Percentiles rank a stretch among this genome's conserved stretches.
Conservation (phyloP, 495 filamentous ascomycete genomes). For the Neurospora sp. region DNA sequence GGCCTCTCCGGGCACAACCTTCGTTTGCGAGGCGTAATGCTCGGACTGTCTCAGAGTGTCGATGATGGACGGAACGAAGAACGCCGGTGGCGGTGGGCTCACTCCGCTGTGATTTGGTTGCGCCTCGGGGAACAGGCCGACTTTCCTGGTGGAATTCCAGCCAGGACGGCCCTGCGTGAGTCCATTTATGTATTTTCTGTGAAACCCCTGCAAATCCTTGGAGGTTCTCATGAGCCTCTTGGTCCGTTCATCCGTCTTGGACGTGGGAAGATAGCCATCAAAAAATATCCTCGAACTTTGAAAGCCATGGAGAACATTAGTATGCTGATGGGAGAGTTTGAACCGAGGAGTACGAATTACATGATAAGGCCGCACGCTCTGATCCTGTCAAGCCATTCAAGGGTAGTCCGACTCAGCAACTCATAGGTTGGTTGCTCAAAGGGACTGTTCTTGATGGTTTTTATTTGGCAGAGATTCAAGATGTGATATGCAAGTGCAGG, state of each 20-base stretch:
- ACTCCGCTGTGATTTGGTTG: slow-evolving; percentile 5
- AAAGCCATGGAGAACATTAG: slow-evolving; percentile 3
- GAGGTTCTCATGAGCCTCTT: slow-evolving; percentile 16
- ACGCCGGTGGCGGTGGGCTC: slow-evolving; percentile 45
- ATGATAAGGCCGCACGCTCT: slow-evolving; percentile 41
- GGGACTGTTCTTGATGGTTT: slow-evolving; percentile 25
- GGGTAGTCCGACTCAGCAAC: slow-evolving; percentile 45
- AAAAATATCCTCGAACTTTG: slow-evolving; percentile 57
- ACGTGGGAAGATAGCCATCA: slow-evolving; percentile 59
- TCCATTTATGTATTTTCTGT: slow-evolving; percentile 5
- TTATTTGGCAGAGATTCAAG: slow-evolving; percentile 42
- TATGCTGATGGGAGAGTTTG: not conserved
- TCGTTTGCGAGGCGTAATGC: slow-evolving; percentile 38
- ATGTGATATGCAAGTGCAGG: slow-evolving; percentile 67
- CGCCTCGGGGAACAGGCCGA: slow-evolving; percentile 15
- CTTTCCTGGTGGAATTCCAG: not conserved
- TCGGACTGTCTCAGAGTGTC: slow-evolving; percentile 42
- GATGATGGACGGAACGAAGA: slow-evolving; percentile 58
- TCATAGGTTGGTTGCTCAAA: slow-evolving; percentile 51
- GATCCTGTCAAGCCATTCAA: slow-evolving; percentile 53
- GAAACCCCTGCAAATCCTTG: slow-evolving; percentile 15
- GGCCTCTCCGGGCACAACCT: slow-evolving; percentile 60
- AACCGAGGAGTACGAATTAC: slow-evolving; percentile 32
- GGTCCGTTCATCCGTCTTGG: slow-evolving; percentile 21
- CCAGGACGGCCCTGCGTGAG: slow-evolving; percentile 6